A percentile compares a stretch with the other conserved stretches of the same genome.
These are phyloP conservation scores for Phytophthora aleatoria DNA, from an alignment of 352 stramenopile genomes.

Conservation along the genomic window DNA sequence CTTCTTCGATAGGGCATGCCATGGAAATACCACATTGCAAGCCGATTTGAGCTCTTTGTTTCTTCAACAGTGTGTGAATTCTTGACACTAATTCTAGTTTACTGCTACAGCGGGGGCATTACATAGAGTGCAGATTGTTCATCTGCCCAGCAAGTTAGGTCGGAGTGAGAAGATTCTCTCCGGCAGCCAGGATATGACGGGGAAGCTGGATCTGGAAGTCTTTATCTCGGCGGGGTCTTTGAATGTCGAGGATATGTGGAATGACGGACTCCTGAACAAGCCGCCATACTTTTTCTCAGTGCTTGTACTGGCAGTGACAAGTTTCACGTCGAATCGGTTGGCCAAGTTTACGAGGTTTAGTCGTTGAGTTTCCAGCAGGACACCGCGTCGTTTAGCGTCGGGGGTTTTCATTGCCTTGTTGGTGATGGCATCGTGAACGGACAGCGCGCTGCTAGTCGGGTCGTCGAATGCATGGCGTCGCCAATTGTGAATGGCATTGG, in stretches of 20 bases:
- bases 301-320: constrained; percentile 20
- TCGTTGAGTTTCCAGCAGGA: constrained; percentile 34
- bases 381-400: constrained; percentile 17
- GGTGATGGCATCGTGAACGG: constrained; percentile 31
- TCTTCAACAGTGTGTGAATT: constrained; percentile 14
- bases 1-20: constrained; percentile 22
- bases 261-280: constrained; percentile 24
- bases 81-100: constrained; percentile 25
- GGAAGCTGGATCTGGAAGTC: constrained; percentile 23
- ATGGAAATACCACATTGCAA: constrained; percentile 30
- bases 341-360: constrained; percentile 34
- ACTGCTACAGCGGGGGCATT: constrained; percentile 13
- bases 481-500: constrained; percentile 79
- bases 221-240: constrained; percentile 24
- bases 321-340: constrained; percentile 57
- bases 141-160: constrained; percentile 27
- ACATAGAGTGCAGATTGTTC: constrained; percentile 12
- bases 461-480: constrained; percentile 67
- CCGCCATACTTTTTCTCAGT: constrained; percentile 21
- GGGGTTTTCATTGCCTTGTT: constrained; percentile 24
- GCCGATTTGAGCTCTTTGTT: constrained; percentile 32
- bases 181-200: constrained; percentile 45
- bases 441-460: constrained; percentile 39
- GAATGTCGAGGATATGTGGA: constrained; percentile 15
- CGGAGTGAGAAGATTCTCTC: constrained; percentile 30